Base-by-base conservation (phyloP, 768 basidiomycete species). In the Serpula lacrymans region DNA sequence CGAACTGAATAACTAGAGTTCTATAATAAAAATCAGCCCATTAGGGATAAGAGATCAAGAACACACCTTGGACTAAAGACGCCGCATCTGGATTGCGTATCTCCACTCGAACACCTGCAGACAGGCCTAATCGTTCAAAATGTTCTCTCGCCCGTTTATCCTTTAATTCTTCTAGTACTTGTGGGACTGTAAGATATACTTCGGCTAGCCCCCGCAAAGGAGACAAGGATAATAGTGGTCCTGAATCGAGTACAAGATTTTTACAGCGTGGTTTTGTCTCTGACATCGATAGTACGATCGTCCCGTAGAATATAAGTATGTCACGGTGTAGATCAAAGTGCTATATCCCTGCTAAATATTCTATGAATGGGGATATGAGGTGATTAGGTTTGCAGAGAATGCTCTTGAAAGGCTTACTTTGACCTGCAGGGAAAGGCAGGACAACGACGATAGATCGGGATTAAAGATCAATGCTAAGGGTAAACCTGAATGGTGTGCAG, bases 201-300 rank as follows among this genome's bases (percentile, higher is more conserved):
- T 84, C 74, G 14, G 96, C 90, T 20, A 98, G 67, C 9, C 92
- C 91, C n/a, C 90, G 75, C 7, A 98, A 75, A 0, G 94, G 91
- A 0, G 87, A 84, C 2, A 95, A 70, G 3, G 91, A 90, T 3
- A 98, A 80, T 1, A 97, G 70, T 3, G 95, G 94, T 2, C 92
- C 93, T 1, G 95, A 86, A 75, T 98, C 95, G 35, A 98, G 81
- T 6, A 98, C 84, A 11, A 98, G 77, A 46, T 78, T 80, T 59
- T 78, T 84, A 65, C 86, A 88, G 42, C 71, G 74, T 11, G 71
- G 70, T 34, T 60, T 56, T 36, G 47, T 39, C 22, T 49, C 47
- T 10, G 57, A 18, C 60, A 64, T 63, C 46, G 35, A 13, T 35
- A n/a, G n/a, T n/a, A n/a, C n/a, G n/a, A n/a, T n/a, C n/a, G n/a